Base-by-base conservation (phyloP, 2,329 filamentous ascomycete species). In the Trichothecium roseum region DNA sequence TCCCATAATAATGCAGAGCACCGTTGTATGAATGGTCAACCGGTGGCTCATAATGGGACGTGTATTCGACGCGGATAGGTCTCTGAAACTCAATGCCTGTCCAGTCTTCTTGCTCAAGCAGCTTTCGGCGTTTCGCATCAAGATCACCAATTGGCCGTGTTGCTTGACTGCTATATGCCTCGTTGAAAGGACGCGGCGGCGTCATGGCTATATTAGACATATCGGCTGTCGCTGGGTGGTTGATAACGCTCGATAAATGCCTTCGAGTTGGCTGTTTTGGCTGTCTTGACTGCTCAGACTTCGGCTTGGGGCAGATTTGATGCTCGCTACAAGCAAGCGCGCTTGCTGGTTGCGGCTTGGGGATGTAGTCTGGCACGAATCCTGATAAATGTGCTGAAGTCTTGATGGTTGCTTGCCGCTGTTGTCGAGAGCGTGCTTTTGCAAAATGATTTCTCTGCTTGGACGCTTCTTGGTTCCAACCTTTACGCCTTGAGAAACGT, bases 381-480 rank as follows among this genome's bases (percentile, higher is more conserved):
- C 18, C 14, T 18, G 18, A 20, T 17, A 20, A 13, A 14, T 17
- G 8, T 7, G 9, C 5, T 4, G 22, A 16, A 6, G 20, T 6
- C 20, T 6, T 15, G 6, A 7, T 17, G 9, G 28, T 33, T 9
- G 38, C n/a, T 8, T 18, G n/a, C 9, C 45, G 42, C 14, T 41
- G 44, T 35, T 40, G 45, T 18, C 45, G 42, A 32, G 43, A 42
- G 9, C 55, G 56, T 4, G 49, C 50, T 37, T 53, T 58, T 14
- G 60, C 59, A 41, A 64, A 64, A 36, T 57, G 54, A 35, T 56
- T 42, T 30, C 53, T 57, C 41, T 64, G 61, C 13, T 52, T 55
- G 15, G 51, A 46, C 14, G 43, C 38, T 28, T 62, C 55, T 18
- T 49, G 41, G 15, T 55, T 54, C 47, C 45, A 56, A 12, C 50